A percentile compares a stretch with the other conserved stretches of the same genome.
These are phyloP conservation scores for Viridothelium virens DNA, from an alignment of 495 filamentous ascomycete genomes.

Conservation along the genomic window DNA sequence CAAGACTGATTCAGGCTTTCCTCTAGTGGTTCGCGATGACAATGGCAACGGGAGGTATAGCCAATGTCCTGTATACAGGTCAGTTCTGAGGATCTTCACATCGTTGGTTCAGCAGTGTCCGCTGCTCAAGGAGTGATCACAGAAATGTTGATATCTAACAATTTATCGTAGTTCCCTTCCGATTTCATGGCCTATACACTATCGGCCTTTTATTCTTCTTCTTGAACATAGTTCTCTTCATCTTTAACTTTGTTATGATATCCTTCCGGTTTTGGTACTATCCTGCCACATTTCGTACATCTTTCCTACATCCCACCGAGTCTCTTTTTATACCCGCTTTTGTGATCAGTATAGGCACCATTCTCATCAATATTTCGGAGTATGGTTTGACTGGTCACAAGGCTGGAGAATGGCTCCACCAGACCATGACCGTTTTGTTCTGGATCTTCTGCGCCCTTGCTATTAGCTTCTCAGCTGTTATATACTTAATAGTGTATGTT, in stretches of 20 bases:
- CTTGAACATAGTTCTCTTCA: conserved; percentile 64
- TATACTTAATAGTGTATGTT: conserved; percentile 61
- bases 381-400: conserved; percentile 54
- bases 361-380: conserved; percentile 71
- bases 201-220: conserved; percentile 70
- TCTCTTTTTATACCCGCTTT: conserved; percentile 70
- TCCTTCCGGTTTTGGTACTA: conserved; percentile 61
- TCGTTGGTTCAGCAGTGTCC: conserved; percentile 1
- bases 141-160: not conserved
- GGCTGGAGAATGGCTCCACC: conserved; percentile 59
- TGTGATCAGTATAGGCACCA: conserved; percentile 64
- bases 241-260: conserved; percentile 60
- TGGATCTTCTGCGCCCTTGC: conserved; percentile 67
- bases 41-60: conserved; percentile 79
- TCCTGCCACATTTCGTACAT: conserved; percentile 62
- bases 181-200: conserved; percentile 58
- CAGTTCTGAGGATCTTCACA: conserved; percentile 24
- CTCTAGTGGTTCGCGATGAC: conserved; percentile 16
- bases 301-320: conserved; percentile 70
- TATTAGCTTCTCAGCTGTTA: conserved; percentile 53
- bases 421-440: conserved; percentile 56
- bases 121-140: not conserved
- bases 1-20: conserved; percentile 5
- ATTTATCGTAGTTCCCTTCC: conserved; percentile 53
- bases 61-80: conserved; percentile 69